Evolutionary conservation across 2,329 filamentous ascomycete species (phyloP).

Genomic region (Aurifilum marmelostoma): DNA sequence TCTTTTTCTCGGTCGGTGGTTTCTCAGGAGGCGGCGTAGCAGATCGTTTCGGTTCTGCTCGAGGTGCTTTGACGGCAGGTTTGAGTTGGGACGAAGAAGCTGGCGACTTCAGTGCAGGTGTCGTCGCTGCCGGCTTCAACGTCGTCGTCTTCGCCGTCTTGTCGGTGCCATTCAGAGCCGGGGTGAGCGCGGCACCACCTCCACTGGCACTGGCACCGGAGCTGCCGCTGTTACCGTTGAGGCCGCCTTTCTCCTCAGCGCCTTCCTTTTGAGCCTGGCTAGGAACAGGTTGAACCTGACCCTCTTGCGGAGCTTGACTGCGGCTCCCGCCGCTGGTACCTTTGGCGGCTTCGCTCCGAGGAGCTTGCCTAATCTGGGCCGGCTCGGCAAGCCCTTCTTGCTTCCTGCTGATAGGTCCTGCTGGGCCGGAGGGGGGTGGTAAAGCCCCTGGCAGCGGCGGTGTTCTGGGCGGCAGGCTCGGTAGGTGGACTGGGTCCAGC

Average conservation of each 20-base stretch:
- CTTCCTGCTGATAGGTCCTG: not conserved
- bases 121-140: constrained; percentile 8
- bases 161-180: constrained; percentile 19
- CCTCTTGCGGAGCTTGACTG: constrained; percentile 16
- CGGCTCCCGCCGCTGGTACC: constrained; percentile 8
- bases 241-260: constrained; percentile 15
- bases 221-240: not conserved
- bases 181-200: not conserved
- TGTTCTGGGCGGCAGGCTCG: constrained; percentile 5
- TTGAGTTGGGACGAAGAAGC: constrained; percentile 17
- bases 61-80: constrained; percentile 17
- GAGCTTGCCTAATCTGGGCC: constrained; percentile 27
- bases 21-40: constrained; percentile 22
- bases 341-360: constrained; percentile 15
- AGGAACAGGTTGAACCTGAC: constrained; percentile 14
- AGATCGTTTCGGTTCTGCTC: constrained; percentile 13
- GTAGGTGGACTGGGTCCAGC: constrained; percentile 4
- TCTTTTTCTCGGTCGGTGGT: constrained; percentile 43
- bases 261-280: constrained; percentile 15
- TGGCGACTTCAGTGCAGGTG: not conserved
- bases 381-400: constrained; percentile 28
- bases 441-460: not conserved
- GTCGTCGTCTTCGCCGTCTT: constrained; percentile 20
- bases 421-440: constrained; percentile 11
- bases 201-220: constrained; percentile 7